Base-by-base conservation (phyloP, 2,329 filamentous ascomycete genomes). In the Diaporthe sp. region DNA sequence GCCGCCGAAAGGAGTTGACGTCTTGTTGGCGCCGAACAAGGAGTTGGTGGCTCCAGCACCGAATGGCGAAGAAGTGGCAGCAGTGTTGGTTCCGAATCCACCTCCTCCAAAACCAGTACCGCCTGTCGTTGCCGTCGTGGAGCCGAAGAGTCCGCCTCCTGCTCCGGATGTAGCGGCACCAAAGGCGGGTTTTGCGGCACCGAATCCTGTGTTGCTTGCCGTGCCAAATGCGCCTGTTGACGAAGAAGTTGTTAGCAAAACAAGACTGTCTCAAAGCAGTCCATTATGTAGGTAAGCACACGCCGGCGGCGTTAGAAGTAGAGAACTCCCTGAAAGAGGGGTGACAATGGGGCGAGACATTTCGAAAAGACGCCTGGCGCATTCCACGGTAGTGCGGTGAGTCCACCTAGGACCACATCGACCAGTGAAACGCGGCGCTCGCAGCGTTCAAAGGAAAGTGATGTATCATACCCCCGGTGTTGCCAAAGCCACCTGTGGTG, bases 21-120 rank as follows among this genome's bases (percentile, higher is more conserved):
- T 83, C 81, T 91, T 91, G 79, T 80, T 86, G 55, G 79, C 81
- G 58, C 89, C 90, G 78, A 93, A 93, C 77, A 93, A 83, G 0
- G 80, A 80, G 28, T 49, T 51, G 4, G 75, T 86, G 74, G 86
- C 84, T 39, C 85, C 82, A 73, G 80, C 82, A 58, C 82, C 87
- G 51, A 88, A 89, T 1, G 84, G 80, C 1, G 80, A 79, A 7
- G 79, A 83, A 42, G 82, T 78, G 2, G 81, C 75, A 28, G 79
- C 83, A 71, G 79, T 83, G 59, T 81, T 80, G 53, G 78, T 74
- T 46, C 83, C 83, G 73, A 89, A 89, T 0, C 85, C 86, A 44
- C 86, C 86, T 42, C 86, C 85, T 39, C 83, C 83, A 65, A 83
- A 83, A 12, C 82, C 81, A 10, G 82, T 80, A n/a, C 82, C 80